A percentile compares a stretch with the other conserved stretches of the same genome.
Conservation (phyloP, 2,329 filamentous ascomycete species). For the Pseudopyrenochaeta lycopersici region DNA sequence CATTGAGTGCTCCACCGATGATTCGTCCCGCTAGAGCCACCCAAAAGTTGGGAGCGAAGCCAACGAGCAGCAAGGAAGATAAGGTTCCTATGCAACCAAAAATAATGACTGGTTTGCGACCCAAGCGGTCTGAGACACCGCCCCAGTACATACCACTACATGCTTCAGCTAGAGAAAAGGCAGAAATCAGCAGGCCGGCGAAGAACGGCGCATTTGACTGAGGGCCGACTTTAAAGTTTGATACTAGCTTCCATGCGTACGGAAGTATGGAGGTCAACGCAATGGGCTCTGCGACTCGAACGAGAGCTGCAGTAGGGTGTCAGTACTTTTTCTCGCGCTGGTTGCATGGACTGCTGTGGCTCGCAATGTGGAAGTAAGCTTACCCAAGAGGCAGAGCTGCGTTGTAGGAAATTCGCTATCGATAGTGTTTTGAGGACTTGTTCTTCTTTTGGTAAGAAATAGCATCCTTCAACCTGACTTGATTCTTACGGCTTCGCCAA, state of each 20-base stretch:
- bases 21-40: constrained; percentile 79
- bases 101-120: constrained; percentile 51
- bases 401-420: constrained; percentile 77
- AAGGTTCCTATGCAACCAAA: constrained; percentile 77
- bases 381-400: constrained; percentile 87
- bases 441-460: constrained; percentile 67
- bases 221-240: constrained; percentile 46
- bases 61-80: constrained; percentile 82
- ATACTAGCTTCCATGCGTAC: constrained; percentile 63
- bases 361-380: constrained; percentile 42
- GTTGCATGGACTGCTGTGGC: not conserved
- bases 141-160: constrained; percentile 75
- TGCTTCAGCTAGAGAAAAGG: constrained; percentile 87
- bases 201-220: constrained; percentile 76
- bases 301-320: constrained; percentile 71
- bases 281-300: constrained; percentile 90
- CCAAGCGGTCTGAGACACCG: constrained; percentile 49
- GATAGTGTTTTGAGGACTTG: constrained; percentile 68
- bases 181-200: constrained; percentile 85
- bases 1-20: constrained; percentile 84
- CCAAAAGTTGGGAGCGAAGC: constrained; percentile 85
- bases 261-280: constrained; percentile 94
- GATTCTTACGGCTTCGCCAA: constrained; percentile 60
- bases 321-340: constrained; percentile 5
- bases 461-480: constrained; percentile 62